phyloP scores from a whole-genome alignment of 2,329 filamentous ascomycete genomes.

The Aspergillus pseudotamarii region DNA sequence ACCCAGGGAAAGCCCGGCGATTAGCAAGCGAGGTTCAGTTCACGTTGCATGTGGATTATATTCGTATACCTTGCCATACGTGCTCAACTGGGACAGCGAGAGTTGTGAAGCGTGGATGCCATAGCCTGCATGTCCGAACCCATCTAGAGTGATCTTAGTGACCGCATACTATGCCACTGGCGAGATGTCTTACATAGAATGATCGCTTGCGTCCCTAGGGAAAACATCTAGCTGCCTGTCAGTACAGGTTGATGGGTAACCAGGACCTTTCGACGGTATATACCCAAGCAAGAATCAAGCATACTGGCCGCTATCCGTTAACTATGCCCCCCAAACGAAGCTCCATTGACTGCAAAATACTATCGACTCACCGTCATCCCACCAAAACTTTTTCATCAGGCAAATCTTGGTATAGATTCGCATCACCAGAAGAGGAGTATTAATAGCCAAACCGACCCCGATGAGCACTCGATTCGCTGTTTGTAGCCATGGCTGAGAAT shows the following conservation, averaged over 20 bases:
- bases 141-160: neutral
- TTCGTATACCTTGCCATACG: neutral
- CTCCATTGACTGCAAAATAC: neutral
- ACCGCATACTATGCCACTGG: neutral
- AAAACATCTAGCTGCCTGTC: neutral
- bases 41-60: neutral
- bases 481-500: neutral
- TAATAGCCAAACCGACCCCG: conserved; percentile 5
- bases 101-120: neutral
- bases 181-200: conserved; percentile 4
- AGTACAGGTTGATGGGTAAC: neutral
- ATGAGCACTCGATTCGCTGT: neutral
- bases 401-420: conserved; percentile 17
- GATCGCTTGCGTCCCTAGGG: neutral
- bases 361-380: conserved; percentile 19
- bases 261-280: neutral
- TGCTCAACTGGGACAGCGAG: neutral
- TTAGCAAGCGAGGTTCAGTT: neutral
- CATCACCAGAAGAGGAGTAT: conserved; percentile 4
- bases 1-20: neutral
- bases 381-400: conserved; percentile 21
- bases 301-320: neutral
- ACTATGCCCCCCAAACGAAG: neutral
- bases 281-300: conserved; percentile 9
- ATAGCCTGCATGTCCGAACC: conserved; percentile 2